Evolutionary conservation across 805 yeast genomes (phyloP), one percentile per base, ranked within the genome.

Genomic region (Monosporozyma servazzii): DNA sequence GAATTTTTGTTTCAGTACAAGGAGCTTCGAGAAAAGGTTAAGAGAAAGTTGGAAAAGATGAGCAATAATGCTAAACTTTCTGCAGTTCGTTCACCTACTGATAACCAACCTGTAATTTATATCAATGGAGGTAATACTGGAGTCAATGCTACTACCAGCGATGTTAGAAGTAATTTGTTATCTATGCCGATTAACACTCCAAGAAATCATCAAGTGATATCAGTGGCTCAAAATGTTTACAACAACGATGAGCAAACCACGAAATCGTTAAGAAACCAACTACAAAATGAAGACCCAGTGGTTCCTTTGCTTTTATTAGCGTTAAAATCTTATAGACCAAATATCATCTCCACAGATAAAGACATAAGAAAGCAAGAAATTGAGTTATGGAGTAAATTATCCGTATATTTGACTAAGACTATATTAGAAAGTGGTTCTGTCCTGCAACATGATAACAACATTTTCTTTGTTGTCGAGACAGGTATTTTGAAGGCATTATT

Each of bases 301-400:
- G 44, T 66, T 2, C 63, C 66, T 1, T 47, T 66, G 29, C 55
- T 68, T 11, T 47, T 68, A 40, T 53, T 62, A 18, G 59, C 68
- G 2, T 50, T 66, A 41, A 65, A 64, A 49, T 58, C 54, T 45
- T 67, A 60, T 47, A 60, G 64, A 52, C 62, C 65, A 8, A 54
- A 49, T 41, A 56, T 63, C 13, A 51, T 55, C 33, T 63, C 70
- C 4, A 58, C 57, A 18, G 60, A 58, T 48, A 52, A 55, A 18
- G 45, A 51, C 17, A 48, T 72, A 25, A 72, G 77, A 18, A 62
- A 70, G 10, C 72, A 40, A 56, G 69, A 62, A 40, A 78, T 74
- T 21, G 67, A 69, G 6, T 81, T 86, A 61, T 90, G 96, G 96
- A 60, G 72, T 7, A 69, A 71, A 31, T 59, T 88, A n/a, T 71